These are phyloP conservation scores for Parastagonospora avenae DNA, from an alignment of 2,329 filamentous ascomycete species.

Conservation along the genomic window DNA sequence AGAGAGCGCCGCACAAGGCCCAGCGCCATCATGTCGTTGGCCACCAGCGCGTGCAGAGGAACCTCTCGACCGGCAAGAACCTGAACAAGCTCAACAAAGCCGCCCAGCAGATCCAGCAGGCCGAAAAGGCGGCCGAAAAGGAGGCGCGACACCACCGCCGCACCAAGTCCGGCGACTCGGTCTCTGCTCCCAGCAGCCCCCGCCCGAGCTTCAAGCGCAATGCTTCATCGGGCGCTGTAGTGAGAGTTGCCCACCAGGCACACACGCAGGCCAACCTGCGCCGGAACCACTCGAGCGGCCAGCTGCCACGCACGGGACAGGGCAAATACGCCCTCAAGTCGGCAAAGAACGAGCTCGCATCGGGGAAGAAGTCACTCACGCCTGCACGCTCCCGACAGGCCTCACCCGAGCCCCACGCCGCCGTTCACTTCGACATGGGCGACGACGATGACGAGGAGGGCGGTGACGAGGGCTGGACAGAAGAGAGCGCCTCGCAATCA, in stretches of 20 bases:
- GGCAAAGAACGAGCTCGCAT: slow-evolving; percentile 39
- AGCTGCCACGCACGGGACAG: slow-evolving; percentile 49
- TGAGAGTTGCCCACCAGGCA: slow-evolving; percentile 39
- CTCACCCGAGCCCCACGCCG: slow-evolving; percentile 44
- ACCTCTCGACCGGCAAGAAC: slow-evolving; percentile 49
- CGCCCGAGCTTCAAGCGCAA: slow-evolving; percentile 51
- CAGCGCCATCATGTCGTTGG: slow-evolving; percentile 50
- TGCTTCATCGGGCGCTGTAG: slow-evolving; percentile 47
- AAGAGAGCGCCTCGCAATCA: slow-evolving; percentile 50
- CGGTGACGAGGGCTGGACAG: slow-evolving; percentile 48
- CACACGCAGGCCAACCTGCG: slow-evolving; percentile 43
- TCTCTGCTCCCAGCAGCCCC: slow-evolving; percentile 44
- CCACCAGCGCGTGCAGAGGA: slow-evolving; percentile 47
- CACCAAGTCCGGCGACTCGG: slow-evolving; percentile 44
- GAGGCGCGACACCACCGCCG: slow-evolving; percentile 44
- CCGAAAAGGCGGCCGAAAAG: slow-evolving; percentile 31
- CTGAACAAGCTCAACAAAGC: slow-evolving; percentile 49
- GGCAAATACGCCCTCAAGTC: slow-evolving; percentile 47
- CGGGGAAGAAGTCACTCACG: slow-evolving; percentile 35
- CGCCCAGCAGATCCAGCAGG: slow-evolving; percentile 25
- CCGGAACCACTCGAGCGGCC: slow-evolving; percentile 53
- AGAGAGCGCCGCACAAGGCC: slow-evolving; percentile 37
- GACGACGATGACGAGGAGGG: slow-evolving; percentile 30
- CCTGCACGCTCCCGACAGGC: slow-evolving; percentile 38
- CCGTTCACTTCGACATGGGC: slow-evolving; percentile 50